Base-by-base conservation (phyloP, 2,329 filamentous ascomycete species). In the Trichoderma breve region DNA sequence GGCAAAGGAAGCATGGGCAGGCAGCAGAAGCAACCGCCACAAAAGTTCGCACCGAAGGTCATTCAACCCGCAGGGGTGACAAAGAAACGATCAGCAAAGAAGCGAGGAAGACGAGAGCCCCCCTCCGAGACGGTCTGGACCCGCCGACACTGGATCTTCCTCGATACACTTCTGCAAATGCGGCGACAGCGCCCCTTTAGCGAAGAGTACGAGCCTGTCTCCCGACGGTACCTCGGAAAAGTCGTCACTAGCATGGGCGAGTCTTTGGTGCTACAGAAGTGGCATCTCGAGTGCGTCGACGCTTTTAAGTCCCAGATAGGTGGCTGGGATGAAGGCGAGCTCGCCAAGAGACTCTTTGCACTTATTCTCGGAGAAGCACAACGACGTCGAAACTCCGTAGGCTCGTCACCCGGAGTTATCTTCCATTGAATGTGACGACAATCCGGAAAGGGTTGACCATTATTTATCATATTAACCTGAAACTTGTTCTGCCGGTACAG, bases 261-360 rank as follows among this genome's bases (percentile, higher is more conserved):
- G 76, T 78, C 79, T 5, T 81, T 90, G 80, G 73, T 80, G 26
- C 80, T 90, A 21, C 83, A 88, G 78, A 77, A 81, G 71, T 89
- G 87, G 87, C 88, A 90, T 72, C 78, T 89, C 21, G 87, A 90
- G 72, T 83, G 89, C 69, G 83, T 89, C 28, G 85, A 88, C 72
- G 87, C 84, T 3, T 90, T 89, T 75, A 80, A 79, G 71, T 76
- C 76, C 14, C 81, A 85, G 72, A 82, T 87, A 3, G 84, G 83
- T 21, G 82, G 80, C 11, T 89, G 87, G 87, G 83, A 85, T 26
- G 87, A 85, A 74, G 80, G 75, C 8, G 79, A 78, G 12, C 78
- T 90, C 7, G 84, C 84, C 11, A 88, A 86, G 80, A 79, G 88
- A 58, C 77, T 90, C 26, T 89, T 89, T 77, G 79, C 81, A 5